Percentiles rank a stretch among this genome's conserved stretches.
phyloP scores from a whole-genome alignment of 495 filamentous ascomycete genomes.

The Xylaria nigripes region DNA sequence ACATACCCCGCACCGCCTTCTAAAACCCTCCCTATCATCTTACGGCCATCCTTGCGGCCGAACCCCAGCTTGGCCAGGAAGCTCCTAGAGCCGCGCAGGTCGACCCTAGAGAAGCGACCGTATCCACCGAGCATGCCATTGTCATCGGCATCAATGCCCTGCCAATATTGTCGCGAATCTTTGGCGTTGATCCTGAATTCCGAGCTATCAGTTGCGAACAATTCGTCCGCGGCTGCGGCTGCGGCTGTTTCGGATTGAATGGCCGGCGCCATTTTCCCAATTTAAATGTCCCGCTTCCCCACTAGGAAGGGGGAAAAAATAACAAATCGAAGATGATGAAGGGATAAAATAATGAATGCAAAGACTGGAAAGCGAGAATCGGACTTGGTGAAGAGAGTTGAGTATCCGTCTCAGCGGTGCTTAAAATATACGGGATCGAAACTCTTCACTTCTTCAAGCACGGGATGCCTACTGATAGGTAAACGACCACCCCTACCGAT shows the following conservation, averaged over 20 bases:
- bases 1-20: constrained; percentile 52
- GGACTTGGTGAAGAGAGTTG: no score
- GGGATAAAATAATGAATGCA: not conserved
- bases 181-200: constrained; percentile 47
- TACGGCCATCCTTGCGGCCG: constrained; percentile 26
- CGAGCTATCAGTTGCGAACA: constrained; percentile 1
- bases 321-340: not conserved
- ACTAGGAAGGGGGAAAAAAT: not conserved
- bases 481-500: no score
- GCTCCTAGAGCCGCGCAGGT: constrained; percentile 65
- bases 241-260: not conserved
- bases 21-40: constrained; percentile 24
- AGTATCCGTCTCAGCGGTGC: not conserved
- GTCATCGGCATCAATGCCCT: constrained; percentile 56
- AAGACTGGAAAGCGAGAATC: not conserved
- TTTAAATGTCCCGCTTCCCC: not conserved
- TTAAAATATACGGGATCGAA: not conserved
- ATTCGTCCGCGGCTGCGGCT: not conserved
- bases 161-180: constrained; percentile 64
- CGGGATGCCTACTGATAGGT: no score
- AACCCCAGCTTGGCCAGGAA: constrained; percentile 72
- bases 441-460: no score
- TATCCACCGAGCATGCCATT: constrained; percentile 82
- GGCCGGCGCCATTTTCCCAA: constrained; percentile 5
- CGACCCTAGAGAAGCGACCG: constrained; percentile 62